Base-by-base conservation (phyloP, 2,329 filamentous ascomycete species). In the Magnaporthiopsis poae region DNA sequence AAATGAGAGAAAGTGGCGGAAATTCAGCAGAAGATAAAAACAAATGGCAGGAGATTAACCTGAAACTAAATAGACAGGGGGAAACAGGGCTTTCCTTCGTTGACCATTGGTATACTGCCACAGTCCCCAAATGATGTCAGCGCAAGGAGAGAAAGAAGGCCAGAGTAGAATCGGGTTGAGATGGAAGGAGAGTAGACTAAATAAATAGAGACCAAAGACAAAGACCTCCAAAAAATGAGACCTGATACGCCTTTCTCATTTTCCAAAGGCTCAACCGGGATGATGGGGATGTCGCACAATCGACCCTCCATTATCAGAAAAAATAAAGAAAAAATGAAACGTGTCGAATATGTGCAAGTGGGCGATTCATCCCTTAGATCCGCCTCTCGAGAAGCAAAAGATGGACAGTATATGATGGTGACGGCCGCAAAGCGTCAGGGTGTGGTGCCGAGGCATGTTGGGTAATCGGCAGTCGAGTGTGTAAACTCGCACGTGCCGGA, bases 1-100 rank as follows among this genome's bases (percentile, higher is more conserved):
- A 70, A 67, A 60, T 67, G 64, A 35, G 52, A 67, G n/a, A 64
- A 65, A n/a, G 62, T 36, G 13, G 2, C 25, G n/a, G 29, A 60
- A 60, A 60, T 60, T 25, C 1, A 27, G 59, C 4, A 1, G 5
- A 13, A 2, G n/a, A 15, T 31, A 61, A 39, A 39, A 56, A 36
- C 18, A n/a, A 60, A 62, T 18, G 29, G 33, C 33, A 61, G n/a
- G n/a, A 9, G 61, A 31, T 60, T 46, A 18, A 27, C 33, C 56
- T 18, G n/a, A n/a, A n/a, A n/a, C 21, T 2, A 60, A 8, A n/a
- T 60, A 60, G 15, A 60, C 18, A 60, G 56, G n/a, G 56, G 56
- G 56, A 18, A 60, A 60, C 21, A 60, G 13, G 56, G 5, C 21
- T 36, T 36, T 36, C 35, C 35, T 36, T 11, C 11, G 12, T 36